phyloP scores from a whole-genome alignment of 345 rosid genomes.

The Viola odorata region DNA sequence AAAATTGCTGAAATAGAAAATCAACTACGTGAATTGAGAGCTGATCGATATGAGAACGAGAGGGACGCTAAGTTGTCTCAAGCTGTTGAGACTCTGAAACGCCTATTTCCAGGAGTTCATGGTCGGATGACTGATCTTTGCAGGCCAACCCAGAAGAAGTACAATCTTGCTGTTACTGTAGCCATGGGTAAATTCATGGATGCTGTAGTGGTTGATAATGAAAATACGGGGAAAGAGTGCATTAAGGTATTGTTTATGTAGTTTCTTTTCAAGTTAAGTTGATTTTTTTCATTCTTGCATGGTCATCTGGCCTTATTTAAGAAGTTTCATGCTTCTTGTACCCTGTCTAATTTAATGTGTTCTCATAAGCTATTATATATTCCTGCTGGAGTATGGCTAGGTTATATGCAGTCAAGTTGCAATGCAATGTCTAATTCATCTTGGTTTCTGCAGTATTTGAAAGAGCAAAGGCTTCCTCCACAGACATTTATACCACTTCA shows the following conservation, averaged over 20 bases:
- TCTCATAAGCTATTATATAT: not conserved
- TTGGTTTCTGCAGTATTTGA: conserved; percentile 70
- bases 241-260: conserved; percentile 57
- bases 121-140: conserved; percentile 98
- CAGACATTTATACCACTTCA: conserved; percentile 96
- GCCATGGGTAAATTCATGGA: conserved; percentile 99
- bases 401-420: conserved; percentile 8
- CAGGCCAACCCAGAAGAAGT: conserved; percentile 86
- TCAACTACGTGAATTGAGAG: conserved; percentile 80
- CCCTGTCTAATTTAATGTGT: too few relatives aligned
- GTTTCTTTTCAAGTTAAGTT: conserved; percentile 8
- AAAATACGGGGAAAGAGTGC: conserved; percentile 91
- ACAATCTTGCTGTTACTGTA: conserved; percentile 95
- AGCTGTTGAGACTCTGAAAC: conserved; percentile 88
- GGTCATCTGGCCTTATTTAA: not conserved
- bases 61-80: conserved; percentile 82
- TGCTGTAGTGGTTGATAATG: conserved; percentile 96
- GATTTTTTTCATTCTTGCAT: conserved; percentile 9
- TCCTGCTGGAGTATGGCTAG: not conserved
- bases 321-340: not conserved
- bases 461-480: conserved; percentile 99
- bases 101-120: conserved; percentile 90
- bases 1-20: conserved; percentile 73
- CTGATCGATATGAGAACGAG: conserved; percentile 89
- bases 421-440: conserved; percentile 9